phyloP scores from a whole-genome alignment of 2,329 filamentous ascomycete species.

The Calonectria ilicicola region DNA sequence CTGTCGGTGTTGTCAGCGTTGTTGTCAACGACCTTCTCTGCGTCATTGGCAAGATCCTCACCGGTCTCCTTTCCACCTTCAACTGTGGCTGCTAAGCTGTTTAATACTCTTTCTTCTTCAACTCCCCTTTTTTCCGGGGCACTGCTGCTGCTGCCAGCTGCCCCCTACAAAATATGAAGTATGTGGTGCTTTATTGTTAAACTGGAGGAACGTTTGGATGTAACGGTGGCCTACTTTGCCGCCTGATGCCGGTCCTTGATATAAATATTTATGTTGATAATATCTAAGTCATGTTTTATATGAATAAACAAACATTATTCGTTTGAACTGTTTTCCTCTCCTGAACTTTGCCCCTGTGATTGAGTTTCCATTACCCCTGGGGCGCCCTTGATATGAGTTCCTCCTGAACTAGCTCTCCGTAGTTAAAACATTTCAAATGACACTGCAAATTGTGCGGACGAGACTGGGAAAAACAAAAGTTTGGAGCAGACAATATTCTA shows the following conservation, averaged over 20 bases:
- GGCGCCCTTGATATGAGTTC: not conserved
- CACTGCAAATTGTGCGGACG: too few relatives aligned
- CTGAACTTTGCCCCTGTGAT: not conserved
- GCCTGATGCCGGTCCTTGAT: constrained; percentile 1
- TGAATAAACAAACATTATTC: constrained; percentile 1
- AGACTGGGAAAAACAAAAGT: too few relatives aligned
- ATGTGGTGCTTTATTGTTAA: not conserved
- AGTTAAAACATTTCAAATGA: not conserved
- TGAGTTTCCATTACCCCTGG: not conserved
- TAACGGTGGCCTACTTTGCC: not conserved
- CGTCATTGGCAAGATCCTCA: constrained; percentile 40
- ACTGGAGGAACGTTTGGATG: not conserved
- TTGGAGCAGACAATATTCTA: not conserved
- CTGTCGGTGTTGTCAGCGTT: constrained; percentile 48
- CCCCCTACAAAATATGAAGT: not conserved
- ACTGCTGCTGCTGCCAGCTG: not conserved
- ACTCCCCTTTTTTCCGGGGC: not conserved
- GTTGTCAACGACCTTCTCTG: constrained; percentile 48
- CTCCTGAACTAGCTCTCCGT: not conserved
- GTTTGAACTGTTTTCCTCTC: not conserved
- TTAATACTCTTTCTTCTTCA: not conserved
- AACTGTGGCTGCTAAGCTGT: constrained; percentile 46
- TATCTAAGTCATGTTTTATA: constrained; percentile 4
- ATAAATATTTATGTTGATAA: constrained; percentile 15
- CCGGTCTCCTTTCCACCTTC: constrained; percentile 45